These are phyloP conservation scores for Cunninghamia lanceolata DNA, from an alignment of 75 land plant species.

Conservation along the genomic window DNA sequence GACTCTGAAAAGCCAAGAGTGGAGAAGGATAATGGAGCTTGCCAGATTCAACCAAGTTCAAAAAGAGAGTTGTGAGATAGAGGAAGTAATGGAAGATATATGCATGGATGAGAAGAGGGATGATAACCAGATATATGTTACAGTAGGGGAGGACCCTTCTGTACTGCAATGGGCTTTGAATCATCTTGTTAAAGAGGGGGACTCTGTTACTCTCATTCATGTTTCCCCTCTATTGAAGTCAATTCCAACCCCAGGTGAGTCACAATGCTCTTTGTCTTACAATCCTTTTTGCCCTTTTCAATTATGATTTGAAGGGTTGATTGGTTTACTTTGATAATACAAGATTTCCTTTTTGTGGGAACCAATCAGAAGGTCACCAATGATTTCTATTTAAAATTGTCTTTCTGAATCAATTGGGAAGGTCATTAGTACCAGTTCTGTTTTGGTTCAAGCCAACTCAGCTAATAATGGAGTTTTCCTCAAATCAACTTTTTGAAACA, in stretches of 20 bases:
- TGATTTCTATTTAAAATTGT: too few relatives aligned
- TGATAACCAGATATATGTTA: background rate
- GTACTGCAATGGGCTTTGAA: conserved; percentile 1
- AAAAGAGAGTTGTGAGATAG: background rate
- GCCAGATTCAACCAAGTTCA: background rate
- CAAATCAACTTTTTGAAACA: background rate
- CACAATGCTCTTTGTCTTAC: background rate
- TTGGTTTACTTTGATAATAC: background rate
- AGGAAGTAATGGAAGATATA: background rate
- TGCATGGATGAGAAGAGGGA: background rate
- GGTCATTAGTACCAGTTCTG: too few relatives aligned
- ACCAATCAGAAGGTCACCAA: too few relatives aligned
- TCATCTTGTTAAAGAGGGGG: background rate
- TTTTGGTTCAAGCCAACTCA: too few relatives aligned
- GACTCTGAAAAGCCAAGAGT: background rate
- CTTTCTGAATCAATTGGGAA: too few relatives aligned
- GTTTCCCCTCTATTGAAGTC: background rate
- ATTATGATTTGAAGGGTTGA: background rate
- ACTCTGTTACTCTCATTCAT: conserved; percentile 5
- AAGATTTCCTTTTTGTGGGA: too few relatives aligned
- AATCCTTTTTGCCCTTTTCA: background rate
- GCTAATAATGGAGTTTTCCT: too few relatives aligned
- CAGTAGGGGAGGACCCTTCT: conserved; percentile 7
- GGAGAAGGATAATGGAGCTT: background rate
- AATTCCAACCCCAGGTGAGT: background rate